Percentiles rank a stretch among this genome's conserved stretches.
phyloP scores from a whole-genome alignment of 2,329 filamentous ascomycete genomes.

The Apiospora kogelbergensis region DNA sequence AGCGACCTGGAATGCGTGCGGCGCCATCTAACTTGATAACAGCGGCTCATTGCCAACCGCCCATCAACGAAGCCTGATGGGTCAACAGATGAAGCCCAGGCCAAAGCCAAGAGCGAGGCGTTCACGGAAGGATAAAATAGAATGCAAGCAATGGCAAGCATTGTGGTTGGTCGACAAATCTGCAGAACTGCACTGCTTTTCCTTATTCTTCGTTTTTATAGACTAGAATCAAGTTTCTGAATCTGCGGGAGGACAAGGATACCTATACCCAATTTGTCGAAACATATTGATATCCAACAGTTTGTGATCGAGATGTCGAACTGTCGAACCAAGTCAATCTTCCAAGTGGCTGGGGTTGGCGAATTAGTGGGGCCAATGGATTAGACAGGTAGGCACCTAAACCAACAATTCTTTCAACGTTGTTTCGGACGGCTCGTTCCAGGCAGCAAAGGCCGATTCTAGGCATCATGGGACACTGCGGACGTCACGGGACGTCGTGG shows the following conservation, averaged over 20 bases:
- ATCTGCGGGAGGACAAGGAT: background rate
- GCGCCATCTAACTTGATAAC: background rate
- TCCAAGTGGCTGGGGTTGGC: background rate
- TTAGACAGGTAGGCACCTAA: background rate
- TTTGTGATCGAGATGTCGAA: background rate
- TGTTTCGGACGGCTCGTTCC: background rate
- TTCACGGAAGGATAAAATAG: conserved; percentile 20
- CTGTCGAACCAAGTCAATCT: background rate
- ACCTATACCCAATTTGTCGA: background rate
- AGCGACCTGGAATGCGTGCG: conserved; percentile 23
- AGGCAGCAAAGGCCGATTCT: background rate
- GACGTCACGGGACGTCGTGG: background rate
- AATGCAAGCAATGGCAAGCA: background rate
- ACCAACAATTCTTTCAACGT: background rate
- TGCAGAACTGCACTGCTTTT: background rate
- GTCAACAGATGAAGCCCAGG: conserved; percentile 27
- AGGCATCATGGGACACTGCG: background rate
- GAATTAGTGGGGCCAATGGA: background rate
- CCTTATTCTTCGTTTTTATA: background rate
- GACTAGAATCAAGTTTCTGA: background rate
- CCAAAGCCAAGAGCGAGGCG: conserved; percentile 32
- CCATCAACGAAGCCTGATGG: conserved; percentile 38
- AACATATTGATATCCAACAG: background rate
- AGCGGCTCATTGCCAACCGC: conserved; percentile 55
- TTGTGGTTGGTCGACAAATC: background rate